Percentiles rank a stretch among this genome's conserved stretches.
Conservation (phyloP, 768 basidiomycete genomes). For the Pleurotus cornucopiae region DNA sequence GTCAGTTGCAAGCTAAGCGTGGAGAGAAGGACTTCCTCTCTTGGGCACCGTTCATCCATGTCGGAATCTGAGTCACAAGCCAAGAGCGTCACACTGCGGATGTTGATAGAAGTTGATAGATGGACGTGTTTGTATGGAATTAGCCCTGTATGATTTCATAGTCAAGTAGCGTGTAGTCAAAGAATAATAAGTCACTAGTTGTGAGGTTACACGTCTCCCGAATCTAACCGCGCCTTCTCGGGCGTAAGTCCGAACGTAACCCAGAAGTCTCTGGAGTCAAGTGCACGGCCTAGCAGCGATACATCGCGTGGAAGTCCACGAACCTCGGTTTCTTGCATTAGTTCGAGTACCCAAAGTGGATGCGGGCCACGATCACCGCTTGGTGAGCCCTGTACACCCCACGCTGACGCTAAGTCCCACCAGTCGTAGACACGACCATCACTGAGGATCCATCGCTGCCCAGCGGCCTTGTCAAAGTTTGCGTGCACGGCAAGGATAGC, state of each 20-base stretch:
- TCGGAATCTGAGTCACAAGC: conserved; percentile 14
- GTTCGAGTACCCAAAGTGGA: conserved; percentile 50
- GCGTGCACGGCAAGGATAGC: conserved; percentile 55
- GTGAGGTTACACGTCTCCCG: not conserved
- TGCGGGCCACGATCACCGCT: conserved; percentile 28
- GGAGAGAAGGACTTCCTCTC: conserved; percentile 11
- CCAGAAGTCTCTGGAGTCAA: conserved; percentile 66
- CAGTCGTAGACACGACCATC: conserved; percentile 60
- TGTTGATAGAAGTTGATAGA: too few relatives aligned
- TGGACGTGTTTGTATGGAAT: too few relatives aligned
- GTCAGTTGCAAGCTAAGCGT: conserved; percentile 12
- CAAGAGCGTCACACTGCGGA: too few relatives aligned
- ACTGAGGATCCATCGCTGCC: conserved; percentile 54
- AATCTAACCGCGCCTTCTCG: conserved; percentile 30
- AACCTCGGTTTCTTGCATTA: conserved; percentile 49
- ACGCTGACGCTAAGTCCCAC: conserved; percentile 62
- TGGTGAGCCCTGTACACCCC: conserved; percentile 29
- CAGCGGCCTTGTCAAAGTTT: conserved; percentile 36
- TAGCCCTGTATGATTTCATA: not conserved
- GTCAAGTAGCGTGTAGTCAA: not conserved
- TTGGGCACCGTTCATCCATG: conserved; percentile 22
- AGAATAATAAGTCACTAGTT: not conserved
- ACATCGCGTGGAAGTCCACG: conserved; percentile 48
- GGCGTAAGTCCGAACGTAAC: conserved; percentile 39
- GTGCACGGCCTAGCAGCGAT: conserved; percentile 43